Conservation (phyloP, 768 basidiomycete genomes). For the Holtermannia corniformis region DNA sequence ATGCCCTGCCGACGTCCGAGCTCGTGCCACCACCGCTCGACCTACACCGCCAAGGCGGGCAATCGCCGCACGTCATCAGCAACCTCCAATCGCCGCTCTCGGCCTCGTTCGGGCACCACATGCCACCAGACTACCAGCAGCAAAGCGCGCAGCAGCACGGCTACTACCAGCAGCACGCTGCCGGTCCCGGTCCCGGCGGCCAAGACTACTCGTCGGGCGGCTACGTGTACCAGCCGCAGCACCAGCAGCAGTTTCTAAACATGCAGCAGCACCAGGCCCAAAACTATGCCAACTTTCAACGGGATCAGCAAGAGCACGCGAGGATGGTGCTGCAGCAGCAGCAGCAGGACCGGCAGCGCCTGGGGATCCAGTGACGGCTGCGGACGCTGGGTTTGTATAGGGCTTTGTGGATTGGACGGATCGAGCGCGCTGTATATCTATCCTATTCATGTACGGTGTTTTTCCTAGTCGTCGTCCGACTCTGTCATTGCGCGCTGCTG, state of each 20-base stretch:
- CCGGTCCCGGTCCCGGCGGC: not conserved
- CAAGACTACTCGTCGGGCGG: not conserved
- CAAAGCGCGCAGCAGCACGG: conserved; percentile 13
- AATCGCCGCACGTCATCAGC: conserved; percentile 13
- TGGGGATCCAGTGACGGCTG: not conserved
- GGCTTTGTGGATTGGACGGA: no score
- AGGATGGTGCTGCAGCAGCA: conserved; percentile 3
- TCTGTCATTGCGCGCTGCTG: not conserved
- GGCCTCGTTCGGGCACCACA: conserved; percentile 11
- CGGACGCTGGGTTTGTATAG: not conserved
- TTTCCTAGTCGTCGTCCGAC: not conserved
- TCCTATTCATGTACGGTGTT: not conserved
- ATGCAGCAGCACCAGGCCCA: conserved; percentile 1
- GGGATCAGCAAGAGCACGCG: conserved; percentile 7
- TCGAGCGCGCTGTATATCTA: no score
- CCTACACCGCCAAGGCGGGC: conserved; percentile 30
- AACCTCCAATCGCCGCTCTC: conserved; percentile 22
- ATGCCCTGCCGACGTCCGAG: conserved; percentile 5
- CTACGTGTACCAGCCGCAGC: conserved; percentile 8
- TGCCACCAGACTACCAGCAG: conserved; percentile 18
- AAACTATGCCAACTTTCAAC: not conserved
- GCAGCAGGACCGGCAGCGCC: not conserved
- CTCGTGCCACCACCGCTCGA: conserved; percentile 32
- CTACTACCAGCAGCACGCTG: conserved; percentile 6
- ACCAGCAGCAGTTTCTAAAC: conserved; percentile 5